Evolutionary conservation across 768 basidiomycete genomes (phyloP).

Genomic region (Candolleomyces eurysporus): DNA sequence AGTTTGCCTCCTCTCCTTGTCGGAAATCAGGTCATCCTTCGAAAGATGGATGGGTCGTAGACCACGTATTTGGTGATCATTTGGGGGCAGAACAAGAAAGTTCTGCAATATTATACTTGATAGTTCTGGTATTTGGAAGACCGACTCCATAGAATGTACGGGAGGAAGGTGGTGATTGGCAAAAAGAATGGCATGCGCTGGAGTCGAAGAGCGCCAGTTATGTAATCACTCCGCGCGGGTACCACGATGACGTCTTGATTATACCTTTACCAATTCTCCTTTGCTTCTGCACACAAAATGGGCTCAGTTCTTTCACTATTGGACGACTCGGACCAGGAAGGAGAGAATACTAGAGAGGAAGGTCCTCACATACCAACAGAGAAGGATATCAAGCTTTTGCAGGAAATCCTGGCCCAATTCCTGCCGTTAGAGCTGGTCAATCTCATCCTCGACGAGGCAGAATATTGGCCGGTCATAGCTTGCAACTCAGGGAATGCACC

Average conservation of each 20-base stretch:
- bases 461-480: constrained; percentile 16
- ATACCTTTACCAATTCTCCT: too few species aligned
- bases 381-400: constrained; percentile 7
- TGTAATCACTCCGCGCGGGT: too few species aligned
- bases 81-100: neutral
- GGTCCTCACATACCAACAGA: neutral
- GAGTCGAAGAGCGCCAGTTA: too few species aligned
- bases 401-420: constrained; percentile 3
- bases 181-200: too few species aligned
- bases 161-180: too few species aligned
- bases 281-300: neutral
- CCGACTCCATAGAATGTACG: too few species aligned
- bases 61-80: neutral
- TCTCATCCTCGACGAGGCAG: constrained; percentile 14
- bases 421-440: constrained; percentile 17
- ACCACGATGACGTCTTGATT: neutral
- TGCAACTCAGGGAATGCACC: constrained; percentile 5
- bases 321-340: neutral
- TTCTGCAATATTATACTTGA: neutral
- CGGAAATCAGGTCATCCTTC: neutral
- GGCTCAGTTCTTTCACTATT: neutral
- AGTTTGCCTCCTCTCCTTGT: neutral
- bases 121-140: neutral
- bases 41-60: neutral
- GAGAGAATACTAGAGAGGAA: neutral